Evolutionary conservation across 306 rosid species (phyloP), one percentile per base, ranked within the genome.

Genomic region (Gynostemma pentaphyllum): DNA sequence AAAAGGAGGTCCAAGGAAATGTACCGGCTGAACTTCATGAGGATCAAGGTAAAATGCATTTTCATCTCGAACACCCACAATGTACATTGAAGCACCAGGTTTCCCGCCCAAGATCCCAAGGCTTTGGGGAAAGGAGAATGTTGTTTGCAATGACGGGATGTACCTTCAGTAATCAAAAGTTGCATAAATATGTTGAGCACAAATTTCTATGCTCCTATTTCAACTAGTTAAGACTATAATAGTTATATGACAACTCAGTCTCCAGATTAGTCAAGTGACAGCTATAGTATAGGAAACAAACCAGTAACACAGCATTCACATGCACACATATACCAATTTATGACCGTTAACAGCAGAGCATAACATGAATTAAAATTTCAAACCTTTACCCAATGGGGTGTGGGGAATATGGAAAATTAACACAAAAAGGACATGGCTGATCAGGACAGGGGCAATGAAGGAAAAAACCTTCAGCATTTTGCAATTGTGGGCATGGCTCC

Each of bases 21-120:
- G 69, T 85, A 86, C 99, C 81, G 70, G 79, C 76, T 92, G 95
- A 74, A 75, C 87, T 18, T 82, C 88, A 73, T 92, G 99, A 11
- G 99, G 99, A 75, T 92, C 99, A 81, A 92, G 99, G 84, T 84
- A 92, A 66, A 88, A 68, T 40, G 88, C 95, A 69, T 86, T 86
- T n/a, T 80, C 96, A 78, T 75, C 88, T 70, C 88, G 99, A 53
- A 84, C 87, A 29, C 99, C 99, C 28, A 92, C 72, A 21, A 92
- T 84, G 67, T 92, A 92, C 18, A 96, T 92, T 45, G 99, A 92
- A 37, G 84, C 88, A 67, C 99, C 94, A 42, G 96, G 86, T 70
- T 73, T 92, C 41, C 99, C 96, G 37, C 99, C 99, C 84, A 92
- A 79, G 69, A 92, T 88, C 56, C 99, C 99, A 24, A 92, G 88